Evolutionary conservation across 2,329 filamentous ascomycete species (phyloP).

Genomic region (Stylonectria norvegica): DNA sequence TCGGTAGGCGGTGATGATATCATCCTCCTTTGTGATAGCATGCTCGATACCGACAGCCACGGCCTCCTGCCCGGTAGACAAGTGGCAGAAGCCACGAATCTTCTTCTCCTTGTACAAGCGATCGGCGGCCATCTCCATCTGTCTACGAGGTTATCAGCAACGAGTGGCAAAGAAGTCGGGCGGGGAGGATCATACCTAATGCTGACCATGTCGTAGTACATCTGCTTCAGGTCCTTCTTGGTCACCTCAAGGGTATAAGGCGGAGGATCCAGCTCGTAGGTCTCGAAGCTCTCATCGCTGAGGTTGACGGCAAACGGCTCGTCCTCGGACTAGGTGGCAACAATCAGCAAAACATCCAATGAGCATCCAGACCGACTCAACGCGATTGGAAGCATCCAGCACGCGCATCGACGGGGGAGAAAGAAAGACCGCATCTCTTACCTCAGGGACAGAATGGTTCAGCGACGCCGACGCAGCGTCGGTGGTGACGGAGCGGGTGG

Average conservation of each 20-base stretch:
- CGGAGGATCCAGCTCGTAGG: slow-evolving; percentile 96
- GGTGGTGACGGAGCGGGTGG: slow-evolving; percentile 81
- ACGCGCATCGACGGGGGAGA: slow-evolving; percentile 6
- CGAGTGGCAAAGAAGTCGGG: not conserved
- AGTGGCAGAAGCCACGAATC: slow-evolving; percentile 98
- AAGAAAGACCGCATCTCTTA: slow-evolving; percentile 33
- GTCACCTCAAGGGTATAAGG: slow-evolving; percentile 89
- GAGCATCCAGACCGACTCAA: not conserved
- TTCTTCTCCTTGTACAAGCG: slow-evolving; percentile 99
- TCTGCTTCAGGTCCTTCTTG: slow-evolving; percentile 97
- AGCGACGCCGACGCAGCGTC: slow-evolving; percentile 90
- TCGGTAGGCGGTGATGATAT: slow-evolving; percentile 96
- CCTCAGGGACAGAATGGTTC: slow-evolving; percentile 64
- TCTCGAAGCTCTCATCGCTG: slow-evolving; percentile 98
- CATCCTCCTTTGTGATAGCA: slow-evolving; percentile 85
- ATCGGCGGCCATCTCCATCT: slow-evolving; percentile 99
- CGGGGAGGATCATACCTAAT: slow-evolving; percentile 64
- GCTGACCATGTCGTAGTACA: slow-evolving; percentile 97
- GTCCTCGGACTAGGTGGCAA: slow-evolving; percentile 71
- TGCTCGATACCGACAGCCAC: slow-evolving; percentile 97
- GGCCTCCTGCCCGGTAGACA: slow-evolving; percentile 96
- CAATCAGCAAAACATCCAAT: not conserved
- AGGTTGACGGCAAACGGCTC: slow-evolving; percentile 89
- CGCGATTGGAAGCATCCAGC: slow-evolving; percentile 2
- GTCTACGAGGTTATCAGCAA: slow-evolving; percentile 54